phyloP scores from a whole-genome alignment of 768 basidiomycete genomes.

The Boletus vermiculosoides region DNA sequence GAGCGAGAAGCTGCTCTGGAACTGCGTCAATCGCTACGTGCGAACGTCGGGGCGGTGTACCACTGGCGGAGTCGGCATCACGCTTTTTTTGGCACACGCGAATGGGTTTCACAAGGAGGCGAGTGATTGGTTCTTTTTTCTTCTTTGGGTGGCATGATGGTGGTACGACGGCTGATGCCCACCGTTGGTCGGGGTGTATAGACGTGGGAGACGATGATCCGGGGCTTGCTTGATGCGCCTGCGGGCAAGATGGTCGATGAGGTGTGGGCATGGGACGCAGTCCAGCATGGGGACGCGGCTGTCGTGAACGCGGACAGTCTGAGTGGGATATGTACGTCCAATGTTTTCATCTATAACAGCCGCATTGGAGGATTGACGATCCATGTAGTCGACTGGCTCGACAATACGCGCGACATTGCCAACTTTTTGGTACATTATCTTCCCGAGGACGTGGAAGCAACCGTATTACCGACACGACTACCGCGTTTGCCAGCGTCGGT shows the following conservation, averaged over 20 bases:
- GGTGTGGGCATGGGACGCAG: conserved; percentile 81
- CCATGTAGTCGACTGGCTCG: conserved; percentile 68
- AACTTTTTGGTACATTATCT: conserved; percentile 72
- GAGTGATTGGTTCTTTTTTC: conserved; percentile 16
- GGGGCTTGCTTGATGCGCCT: conserved; percentile 46
- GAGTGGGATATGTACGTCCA: conserved; percentile 55
- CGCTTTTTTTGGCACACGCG: conserved; percentile 77
- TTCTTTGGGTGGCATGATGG: not conserved
- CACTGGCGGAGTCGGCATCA: conserved; percentile 36
- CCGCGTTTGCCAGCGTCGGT: conserved; percentile 45
- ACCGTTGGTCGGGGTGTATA: conserved; percentile 31
- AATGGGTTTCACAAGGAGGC: conserved; percentile 91
- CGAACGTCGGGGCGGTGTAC: conserved; percentile 2
- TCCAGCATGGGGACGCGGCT: conserved; percentile 84
- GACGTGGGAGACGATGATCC: conserved; percentile 78
- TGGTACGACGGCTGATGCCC: not conserved
- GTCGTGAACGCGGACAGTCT: conserved; percentile 60
- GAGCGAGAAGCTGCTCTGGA: conserved; percentile 53
- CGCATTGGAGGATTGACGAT: not conserved
- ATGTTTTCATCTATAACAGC: not conserved
- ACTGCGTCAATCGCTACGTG: conserved; percentile 69
- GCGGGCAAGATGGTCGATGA: conserved; percentile 53
- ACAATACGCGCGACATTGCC: conserved; percentile 73
- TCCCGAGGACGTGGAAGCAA: conserved; percentile 40
- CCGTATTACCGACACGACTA: conserved; percentile 52